Percentiles rank a stretch among this genome's conserved stretches.
Conservation (phyloP, 2,329 filamentous ascomycete genomes). For the Aspergillaceae sp. region DNA sequence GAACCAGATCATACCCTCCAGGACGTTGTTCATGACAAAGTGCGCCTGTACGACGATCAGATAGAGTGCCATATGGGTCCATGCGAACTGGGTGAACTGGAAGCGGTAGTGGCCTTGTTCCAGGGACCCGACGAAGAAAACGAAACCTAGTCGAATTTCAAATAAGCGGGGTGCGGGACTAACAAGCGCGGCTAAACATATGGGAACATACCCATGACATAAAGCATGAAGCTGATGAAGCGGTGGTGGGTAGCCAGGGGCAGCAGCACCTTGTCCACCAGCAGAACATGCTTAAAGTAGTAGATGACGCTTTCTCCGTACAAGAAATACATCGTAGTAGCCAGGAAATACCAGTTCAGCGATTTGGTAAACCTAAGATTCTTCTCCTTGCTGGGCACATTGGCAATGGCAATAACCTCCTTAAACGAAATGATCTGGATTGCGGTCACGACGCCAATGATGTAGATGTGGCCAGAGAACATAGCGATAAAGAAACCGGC, state of each 20-base stretch:
- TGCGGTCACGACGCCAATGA: slow-evolving; percentile 84
- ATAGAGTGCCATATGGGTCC: slow-evolving; percentile 99
- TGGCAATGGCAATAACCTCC: slow-evolving; percentile 96
- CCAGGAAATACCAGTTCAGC: slow-evolving; percentile 97
- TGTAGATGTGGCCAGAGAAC: slow-evolving; percentile 95
- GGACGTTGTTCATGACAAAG: slow-evolving; percentile 99
- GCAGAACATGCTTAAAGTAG: slow-evolving; percentile 97
- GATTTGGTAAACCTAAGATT: slow-evolving; percentile 91
- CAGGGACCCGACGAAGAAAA: slow-evolving; percentile 92
- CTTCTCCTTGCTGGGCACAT: slow-evolving; percentile 82
- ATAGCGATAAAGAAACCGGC: slow-evolving; percentile 81
- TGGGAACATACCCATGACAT: slow-evolving; percentile 70
- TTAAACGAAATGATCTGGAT: slow-evolving; percentile 98
- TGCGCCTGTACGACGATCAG: slow-evolving; percentile 96
- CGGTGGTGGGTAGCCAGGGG: slow-evolving; percentile 94
- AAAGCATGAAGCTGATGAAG: slow-evolving; percentile 98
- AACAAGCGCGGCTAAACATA: neutral
- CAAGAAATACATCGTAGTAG: slow-evolving; percentile 98
- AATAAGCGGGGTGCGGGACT: neutral
- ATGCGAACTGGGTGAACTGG: slow-evolving; percentile 98
- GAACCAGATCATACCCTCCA: slow-evolving; percentile 99
- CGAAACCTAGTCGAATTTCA: slow-evolving; percentile 61
- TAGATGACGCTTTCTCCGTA: slow-evolving; percentile 99
- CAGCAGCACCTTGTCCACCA: slow-evolving; percentile 86
- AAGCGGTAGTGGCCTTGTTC: slow-evolving; percentile 96